A percentile compares a stretch with the other conserved stretches of the same genome.
Conservation (phyloP, 108 stramenopile genomes). For the Cylindrotheca fusiformis region DNA sequence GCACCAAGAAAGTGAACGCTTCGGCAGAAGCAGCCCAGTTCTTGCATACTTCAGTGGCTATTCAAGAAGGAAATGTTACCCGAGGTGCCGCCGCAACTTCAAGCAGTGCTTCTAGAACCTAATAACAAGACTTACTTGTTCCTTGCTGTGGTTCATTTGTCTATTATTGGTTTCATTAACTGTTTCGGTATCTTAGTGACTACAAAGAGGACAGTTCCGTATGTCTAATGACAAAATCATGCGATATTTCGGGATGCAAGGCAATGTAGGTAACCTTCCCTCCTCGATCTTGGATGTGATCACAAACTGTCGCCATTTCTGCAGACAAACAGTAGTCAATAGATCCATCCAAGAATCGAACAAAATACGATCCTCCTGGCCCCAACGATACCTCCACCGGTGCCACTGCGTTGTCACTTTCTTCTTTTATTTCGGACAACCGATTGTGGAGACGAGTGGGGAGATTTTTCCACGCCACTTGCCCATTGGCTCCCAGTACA, state of each 20-base stretch:
- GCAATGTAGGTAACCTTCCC: conserved; percentile 39
- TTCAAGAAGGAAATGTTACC: conserved; percentile 61
- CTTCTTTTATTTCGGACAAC: conserved; percentile 29
- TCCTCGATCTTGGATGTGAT: conserved; percentile 47
- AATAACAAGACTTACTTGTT: too few relatives aligned
- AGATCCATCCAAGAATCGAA: conserved; percentile 70
- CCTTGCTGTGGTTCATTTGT: too few relatives aligned
- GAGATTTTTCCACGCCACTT: conserved; percentile 72
- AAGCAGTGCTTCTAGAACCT: too few relatives aligned
- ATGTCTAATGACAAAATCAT: conserved; percentile 59
- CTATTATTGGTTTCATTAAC: too few relatives aligned
- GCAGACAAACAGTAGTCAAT: conserved; percentile 74
- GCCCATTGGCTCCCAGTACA: conserved; percentile 62
- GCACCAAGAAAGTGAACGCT: conserved; percentile 55
- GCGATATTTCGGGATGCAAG: conserved; percentile 46
- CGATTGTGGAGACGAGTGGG: conserved; percentile 57
- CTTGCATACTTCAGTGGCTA: conserved; percentile 58
- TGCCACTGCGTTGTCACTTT: conserved; percentile 44
- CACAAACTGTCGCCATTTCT: conserved; percentile 49
- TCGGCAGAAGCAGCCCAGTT: conserved; percentile 69
- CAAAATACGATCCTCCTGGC: conserved; percentile 64
- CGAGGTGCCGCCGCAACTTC: conserved; percentile 44
- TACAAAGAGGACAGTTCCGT: conserved; percentile 40
- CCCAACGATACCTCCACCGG: conserved; percentile 76
- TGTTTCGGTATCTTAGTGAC: too few relatives aligned